A percentile compares a stretch with the other conserved stretches of the same genome.
Evolutionary conservation across 805 yeast genomes (phyloP).

Genomic region (Schizosaccharomyces japonicus): DNA sequence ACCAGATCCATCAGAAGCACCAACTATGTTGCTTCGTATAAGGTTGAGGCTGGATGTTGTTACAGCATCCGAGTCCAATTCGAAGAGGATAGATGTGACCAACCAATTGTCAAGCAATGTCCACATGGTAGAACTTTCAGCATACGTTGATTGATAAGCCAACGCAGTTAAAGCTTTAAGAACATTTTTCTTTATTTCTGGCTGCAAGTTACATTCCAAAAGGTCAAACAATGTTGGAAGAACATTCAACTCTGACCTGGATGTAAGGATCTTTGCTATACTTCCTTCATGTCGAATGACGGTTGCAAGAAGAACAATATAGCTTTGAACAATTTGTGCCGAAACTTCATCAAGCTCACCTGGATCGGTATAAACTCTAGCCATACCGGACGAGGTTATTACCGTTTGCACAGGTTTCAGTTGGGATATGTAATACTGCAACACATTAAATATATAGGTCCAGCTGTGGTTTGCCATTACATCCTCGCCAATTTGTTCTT

Average conservation of each 20-base stretch:
- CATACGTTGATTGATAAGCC: background rate
- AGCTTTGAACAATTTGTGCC: background rate
- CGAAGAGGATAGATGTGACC: background rate
- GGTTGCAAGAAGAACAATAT: background rate
- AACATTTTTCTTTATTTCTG: background rate
- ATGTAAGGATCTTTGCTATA: background rate
- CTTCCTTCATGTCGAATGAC: background rate
- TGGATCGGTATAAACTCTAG: background rate
- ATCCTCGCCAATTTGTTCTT: background rate
- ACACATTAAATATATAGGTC: background rate
- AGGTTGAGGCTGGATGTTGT: too few species aligned
- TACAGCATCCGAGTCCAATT: background rate
- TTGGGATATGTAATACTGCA: background rate
- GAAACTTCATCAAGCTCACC: background rate
- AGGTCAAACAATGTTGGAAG: background rate
- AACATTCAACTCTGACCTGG: background rate
- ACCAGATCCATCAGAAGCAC: background rate
- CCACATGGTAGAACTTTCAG: background rate
- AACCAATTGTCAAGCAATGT: conserved; percentile 1
- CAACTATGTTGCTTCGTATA: too few species aligned
- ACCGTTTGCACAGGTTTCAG: background rate
- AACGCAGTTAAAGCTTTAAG: background rate
- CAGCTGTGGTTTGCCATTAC: background rate
- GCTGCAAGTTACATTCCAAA: background rate
- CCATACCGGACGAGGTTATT: conserved; percentile 1